Conservation (phyloP, 768 basidiomycete species). For the Wakefieldia striispora region DNA sequence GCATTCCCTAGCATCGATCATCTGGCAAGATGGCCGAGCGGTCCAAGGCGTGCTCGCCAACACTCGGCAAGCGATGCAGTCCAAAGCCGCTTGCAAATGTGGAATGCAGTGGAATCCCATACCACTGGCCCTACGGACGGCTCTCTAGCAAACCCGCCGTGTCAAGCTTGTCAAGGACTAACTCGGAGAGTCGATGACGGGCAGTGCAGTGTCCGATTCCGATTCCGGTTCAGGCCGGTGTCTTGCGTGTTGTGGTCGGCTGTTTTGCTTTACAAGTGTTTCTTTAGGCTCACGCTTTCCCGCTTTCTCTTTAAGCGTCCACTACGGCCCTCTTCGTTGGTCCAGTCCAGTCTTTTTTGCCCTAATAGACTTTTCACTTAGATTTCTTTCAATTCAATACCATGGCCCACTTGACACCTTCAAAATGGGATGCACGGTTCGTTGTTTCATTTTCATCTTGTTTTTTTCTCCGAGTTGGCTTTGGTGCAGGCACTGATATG, state of each 20-base stretch:
- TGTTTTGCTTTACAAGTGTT: too few relatives aligned
- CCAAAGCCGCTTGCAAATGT: too few relatives aligned
- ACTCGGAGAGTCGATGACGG: background rate
- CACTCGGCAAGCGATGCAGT: too few relatives aligned
- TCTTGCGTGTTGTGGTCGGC: too few relatives aligned
- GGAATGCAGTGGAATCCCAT: too few relatives aligned
- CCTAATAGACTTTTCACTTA: constrained; percentile 23
- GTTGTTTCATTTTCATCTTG: constrained; percentile 2
- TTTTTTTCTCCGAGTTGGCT: background rate
- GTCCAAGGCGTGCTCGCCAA: constrained; percentile 64
- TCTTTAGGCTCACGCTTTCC: background rate
- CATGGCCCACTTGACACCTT: constrained; percentile 52
- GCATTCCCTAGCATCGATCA: too few relatives aligned
- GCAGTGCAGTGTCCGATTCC: background rate
- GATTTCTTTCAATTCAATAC: constrained; percentile 30
- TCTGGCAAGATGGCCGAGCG: constrained; percentile 58
- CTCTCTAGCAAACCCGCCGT: too few relatives aligned
- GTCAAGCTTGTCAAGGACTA: too few relatives aligned
- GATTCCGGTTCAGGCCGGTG: constrained; percentile 11
- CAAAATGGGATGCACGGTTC: constrained; percentile 78
- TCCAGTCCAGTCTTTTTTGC: constrained; percentile 16
- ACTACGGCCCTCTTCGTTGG: constrained; percentile 3
- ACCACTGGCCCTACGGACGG: too few relatives aligned
- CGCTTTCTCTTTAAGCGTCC: constrained; percentile 22
- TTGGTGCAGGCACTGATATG: background rate